Evolutionary conservation across 176 grass and related monocot genomes (phyloP), one percentile per base, ranked within the genome.

Genomic region (Carex littledalei): DNA sequence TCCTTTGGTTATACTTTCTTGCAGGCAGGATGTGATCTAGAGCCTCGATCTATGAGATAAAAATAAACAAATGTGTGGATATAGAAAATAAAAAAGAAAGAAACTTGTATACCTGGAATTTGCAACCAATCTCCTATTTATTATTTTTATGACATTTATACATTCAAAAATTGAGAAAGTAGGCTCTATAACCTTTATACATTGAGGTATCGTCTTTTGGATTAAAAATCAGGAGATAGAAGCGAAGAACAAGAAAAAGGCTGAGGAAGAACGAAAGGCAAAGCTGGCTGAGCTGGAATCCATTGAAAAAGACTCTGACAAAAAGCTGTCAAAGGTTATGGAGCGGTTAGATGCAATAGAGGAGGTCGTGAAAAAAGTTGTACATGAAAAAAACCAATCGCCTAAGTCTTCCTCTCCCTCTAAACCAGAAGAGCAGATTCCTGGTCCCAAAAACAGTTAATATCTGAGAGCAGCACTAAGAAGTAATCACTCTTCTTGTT

Each of bases 281-380:
- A 93, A 98, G 70, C 84, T 84, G 60, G 85, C 88, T 41, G 92
- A 93, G n/a, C 78, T 84, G 70, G 88, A 89, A 50, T 90, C 88
- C 37, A 8, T 84, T 63, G 90, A 94, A 86, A 80, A 90, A 88
- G 74, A 93, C 35, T 35, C 91, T 20, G 84, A 93, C 63, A 67
- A 80, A 78, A 92, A 94, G 58, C 69, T 98, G 63, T 93, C 88
- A 21, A 80, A 70, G 24, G 79, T 91, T 43, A 83, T 91, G 71
- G 86, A 87, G 8, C 92, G 91, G 83, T 88, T 98, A 74, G 91
- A 93, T 91, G 81, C 84, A 66, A 72, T 94, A 34, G 92, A 98
- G 85, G 88, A 81, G 66, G 83, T 62, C 20, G 73, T 98, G 59
- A 92, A 98, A 67, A 91, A 89, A 77, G 91, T 94, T 83, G 78